Evolutionary conservation across 768 basidiomycete genomes (phyloP), one percentile per base, ranked within the genome.

Genomic region (Gelatoporia subvermispora): DNA sequence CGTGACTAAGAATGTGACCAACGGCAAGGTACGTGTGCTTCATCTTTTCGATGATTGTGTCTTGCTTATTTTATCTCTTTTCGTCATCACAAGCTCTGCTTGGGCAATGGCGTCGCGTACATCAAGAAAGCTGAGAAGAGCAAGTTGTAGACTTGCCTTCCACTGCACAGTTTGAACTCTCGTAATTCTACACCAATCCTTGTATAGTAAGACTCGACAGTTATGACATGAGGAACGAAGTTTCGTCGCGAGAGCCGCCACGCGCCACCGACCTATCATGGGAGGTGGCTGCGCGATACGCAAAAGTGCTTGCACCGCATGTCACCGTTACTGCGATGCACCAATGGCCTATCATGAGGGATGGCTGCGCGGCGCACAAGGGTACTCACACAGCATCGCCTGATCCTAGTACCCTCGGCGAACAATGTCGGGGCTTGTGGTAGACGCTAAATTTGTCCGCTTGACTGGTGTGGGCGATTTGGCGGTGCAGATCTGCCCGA

Each of bases 91-190:
- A 28, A 79, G 78, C 52, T 75, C 36, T 79, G 67, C 24, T 66
- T 88, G 48, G 81, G 84, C 20, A 73, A 70, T 20, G 86, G 85
- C 15, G 63, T 83, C 18, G 85, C 85, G 20, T 83, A 78, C 51
- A 72, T 88, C 23, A 71, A 74, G 61, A 84, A 79, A 63, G 54
- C 62, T 13, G 67, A 68, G 51, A 74, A 63, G 60, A 68, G 69
- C 50, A 78, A 72, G 62, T 51, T 78, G 49, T 77, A 58, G 57
- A 25, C 35, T 48, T 13, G 13, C 37, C 37, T 16, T 20, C 37
- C n/a, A n/a, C 37, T 38, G 37, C n/a, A 38, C 16, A 38, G 4
- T 38, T 8, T 5, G 37, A n/a, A 7, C 5, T n/a, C 4, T 20
- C 5, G 37, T n/a, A 38, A 9, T 35, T 9, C 35, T 35, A n/a